These are phyloP conservation scores for Citrus hindsii DNA, from an alignment of 345 rosid species.

Conservation along the genomic window DNA sequence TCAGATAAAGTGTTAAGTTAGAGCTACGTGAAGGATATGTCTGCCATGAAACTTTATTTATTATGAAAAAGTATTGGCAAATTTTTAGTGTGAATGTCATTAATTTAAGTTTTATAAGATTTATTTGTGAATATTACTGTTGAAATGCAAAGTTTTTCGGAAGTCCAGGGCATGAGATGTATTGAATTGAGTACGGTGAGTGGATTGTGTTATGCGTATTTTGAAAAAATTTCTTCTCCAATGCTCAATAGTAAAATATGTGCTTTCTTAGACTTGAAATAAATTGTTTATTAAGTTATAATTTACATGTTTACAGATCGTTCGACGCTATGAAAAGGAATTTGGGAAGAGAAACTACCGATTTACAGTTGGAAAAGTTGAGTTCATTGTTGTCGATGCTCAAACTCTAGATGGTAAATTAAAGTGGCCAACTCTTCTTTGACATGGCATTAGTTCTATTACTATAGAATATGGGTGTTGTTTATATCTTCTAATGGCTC, in stretches of 20 bases:
- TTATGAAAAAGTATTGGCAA: neutral
- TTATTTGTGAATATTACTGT: neutral
- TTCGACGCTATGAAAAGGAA: constrained; percentile 50
- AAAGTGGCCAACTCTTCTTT: constrained; percentile 10
- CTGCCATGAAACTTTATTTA: neutral
- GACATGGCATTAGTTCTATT: neutral
- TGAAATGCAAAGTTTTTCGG: neutral
- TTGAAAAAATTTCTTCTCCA: neutral
- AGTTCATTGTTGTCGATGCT: constrained; percentile 75
- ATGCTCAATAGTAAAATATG: neutral
- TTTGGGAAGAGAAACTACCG: constrained; percentile 62
- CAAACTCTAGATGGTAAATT: constrained; percentile 77
- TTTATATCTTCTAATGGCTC: neutral
- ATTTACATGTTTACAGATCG: constrained; percentile 39
- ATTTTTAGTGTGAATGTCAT: neutral
- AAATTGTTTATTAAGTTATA: constrained; percentile 1
- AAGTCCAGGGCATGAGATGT: constrained; percentile 3
- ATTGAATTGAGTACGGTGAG: neutral
- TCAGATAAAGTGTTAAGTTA: neutral
- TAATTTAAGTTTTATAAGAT: neutral
- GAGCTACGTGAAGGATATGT: neutral
- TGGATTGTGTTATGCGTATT: neutral
- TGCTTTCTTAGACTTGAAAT: neutral
- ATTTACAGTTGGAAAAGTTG: constrained; percentile 63
- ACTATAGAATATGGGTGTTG: neutral